Base-by-base conservation (phyloP, 2,329 filamentous ascomycete genomes). In the Nannizzia gypsea region DNA sequence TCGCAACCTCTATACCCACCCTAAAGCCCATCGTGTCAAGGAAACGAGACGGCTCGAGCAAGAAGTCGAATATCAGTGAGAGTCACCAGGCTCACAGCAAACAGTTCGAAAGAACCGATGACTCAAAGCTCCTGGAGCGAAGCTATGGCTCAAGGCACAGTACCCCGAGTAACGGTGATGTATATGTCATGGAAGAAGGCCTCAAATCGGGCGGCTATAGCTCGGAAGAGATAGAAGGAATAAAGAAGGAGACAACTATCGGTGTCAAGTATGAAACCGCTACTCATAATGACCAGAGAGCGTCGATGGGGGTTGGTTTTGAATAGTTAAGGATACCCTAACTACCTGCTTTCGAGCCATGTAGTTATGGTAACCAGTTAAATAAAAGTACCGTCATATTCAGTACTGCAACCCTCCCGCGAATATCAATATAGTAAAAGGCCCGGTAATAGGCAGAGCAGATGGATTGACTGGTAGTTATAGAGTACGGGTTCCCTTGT, bases 1-100 rank as follows among this genome's bases (percentile, higher is more conserved):
- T 63, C 54, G 62, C 62, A 13, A 60, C 57, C 36, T 63, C 57
- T 26, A 63, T 63, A 26, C 62, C 62, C 6, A 59, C 58, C 3
- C 26, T 63, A 6, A 59, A 50, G 1, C 62, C 62, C 2, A 36
- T 62, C 6, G 57, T 59, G 36, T 60, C 34, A 48, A 52, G 24
- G 6, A 22, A 52, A 31, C 8, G 22, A n/a, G 24, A 22, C 8
- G 6, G 24, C 13, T 52, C 48, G 13, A 26, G 3, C 13, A 52
- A 52, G 48, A 52, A 24, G n/a, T 31, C 48, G 11, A 52, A 52
- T 31, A 9, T 52, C 22, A 31, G 17, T 24, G 17, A 52, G 13
- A 28, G 22, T 6, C 48, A 52, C 3, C 48, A 52, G 48, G 26
- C 48, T 24, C 22, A 52, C 24, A 52, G 22, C 22, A 52, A 22